A percentile compares a stretch with the other conserved stretches of the same genome.
Conservation (phyloP, 2,329 filamentous ascomycete species). For the Monosporascus ibericus region DNA sequence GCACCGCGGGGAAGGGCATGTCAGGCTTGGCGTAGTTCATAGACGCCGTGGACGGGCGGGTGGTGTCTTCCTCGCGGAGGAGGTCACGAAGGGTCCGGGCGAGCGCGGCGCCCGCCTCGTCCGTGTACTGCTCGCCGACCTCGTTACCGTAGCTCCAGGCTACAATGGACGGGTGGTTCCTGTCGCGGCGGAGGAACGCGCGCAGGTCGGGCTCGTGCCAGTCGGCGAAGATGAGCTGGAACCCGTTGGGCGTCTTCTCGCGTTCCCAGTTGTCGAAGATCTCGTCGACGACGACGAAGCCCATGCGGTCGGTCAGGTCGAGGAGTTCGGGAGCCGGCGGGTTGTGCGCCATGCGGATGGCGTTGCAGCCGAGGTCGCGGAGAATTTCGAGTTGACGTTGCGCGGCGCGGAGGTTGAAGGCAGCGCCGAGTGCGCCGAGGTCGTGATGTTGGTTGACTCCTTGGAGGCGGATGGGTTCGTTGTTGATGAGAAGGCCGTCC, state of each 20-base stretch:
- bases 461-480: conserved; percentile 34
- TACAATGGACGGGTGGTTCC: conserved; percentile 48
- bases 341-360: conserved; percentile 47
- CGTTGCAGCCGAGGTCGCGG: conserved; percentile 43
- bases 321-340: conserved; percentile 45
- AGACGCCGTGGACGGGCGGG: conserved; percentile 34
- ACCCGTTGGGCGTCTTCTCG: conserved; percentile 42
- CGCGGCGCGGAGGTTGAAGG: conserved; percentile 43
- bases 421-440: conserved; percentile 41
- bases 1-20: conserved; percentile 28
- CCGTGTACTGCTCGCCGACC: conserved; percentile 37
- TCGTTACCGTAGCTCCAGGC: conserved; percentile 46
- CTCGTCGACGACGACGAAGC: conserved; percentile 47
- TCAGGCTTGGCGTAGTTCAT: conserved; percentile 39
- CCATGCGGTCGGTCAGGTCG: conserved; percentile 41
- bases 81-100: conserved; percentile 33
- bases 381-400: conserved; percentile 44
- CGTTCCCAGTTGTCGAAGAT: conserved; percentile 47
- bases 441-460: conserved; percentile 48
- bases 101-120: conserved; percentile 23
- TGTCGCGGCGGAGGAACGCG: conserved; percentile 44
- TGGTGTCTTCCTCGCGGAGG: conserved; percentile 38
- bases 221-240: conserved; percentile 43
- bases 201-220: conserved; percentile 49
- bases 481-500: conserved; percentile 35